Evolutionary conservation across 192 early-diverging fungal species (phyloP), one percentile per base, ranked within the genome.

Genomic region (Helicostylum pulchrum): DNA sequence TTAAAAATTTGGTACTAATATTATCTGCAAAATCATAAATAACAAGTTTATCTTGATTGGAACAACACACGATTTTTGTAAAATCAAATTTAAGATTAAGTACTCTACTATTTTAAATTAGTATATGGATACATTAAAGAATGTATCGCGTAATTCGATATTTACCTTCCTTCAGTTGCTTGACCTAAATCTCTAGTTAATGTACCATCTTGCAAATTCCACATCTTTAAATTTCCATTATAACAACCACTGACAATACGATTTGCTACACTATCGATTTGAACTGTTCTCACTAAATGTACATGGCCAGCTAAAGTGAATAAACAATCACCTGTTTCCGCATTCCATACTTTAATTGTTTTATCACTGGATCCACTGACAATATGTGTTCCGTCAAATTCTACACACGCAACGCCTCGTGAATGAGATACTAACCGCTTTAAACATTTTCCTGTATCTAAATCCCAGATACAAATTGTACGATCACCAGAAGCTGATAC

Each of bases 221-320:
- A 97, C 20, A 97, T 80, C 71, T 90, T 93, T 61, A 97, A 70
- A 1, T 87, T 85, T 68, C 91, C 85, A 73, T 97, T 94, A 66
- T 97, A 97, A 20, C 88, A 87, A 6, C 92, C 94, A 30, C 90
- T 90, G 14, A 97, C 89, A 31, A 97, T 78, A 15, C 83, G 68
- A 26, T 83, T 70, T 50, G 71, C 65, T 19, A 50, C 36, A 10
- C 65, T 71, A 64, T 87, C 74, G 65, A 92, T 86, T 62, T 88
- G 86, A 7, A 94, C 62, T 0, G 92, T 88, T 36, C 92, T 73
- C 0, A 94, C 91, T 1, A 94, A 73, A 17, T 85, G 80, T 2
- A 72, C 75, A 66, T 94, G 92, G 0, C 85, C 88, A 3, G 48
- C 32, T 46, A 86, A 61, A 7, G 82, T 82, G 43, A 74, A 59